phyloP scores from a whole-genome alignment of 1,139 yeast genomes.

The Blastobotrys malaysiensis region DNA sequence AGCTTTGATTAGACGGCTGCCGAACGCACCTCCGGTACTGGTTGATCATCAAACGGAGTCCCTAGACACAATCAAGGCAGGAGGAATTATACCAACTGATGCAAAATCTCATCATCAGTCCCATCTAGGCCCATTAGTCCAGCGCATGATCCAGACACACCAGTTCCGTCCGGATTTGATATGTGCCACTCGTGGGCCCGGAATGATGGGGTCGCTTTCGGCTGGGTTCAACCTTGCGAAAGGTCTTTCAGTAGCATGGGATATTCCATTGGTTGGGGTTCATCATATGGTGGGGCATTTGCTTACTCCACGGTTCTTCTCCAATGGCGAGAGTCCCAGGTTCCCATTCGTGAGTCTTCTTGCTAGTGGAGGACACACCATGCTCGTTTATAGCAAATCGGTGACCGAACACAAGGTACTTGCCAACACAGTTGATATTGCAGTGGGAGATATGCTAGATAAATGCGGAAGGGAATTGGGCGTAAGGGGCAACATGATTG shows the following conservation, averaged over 20 bases:
- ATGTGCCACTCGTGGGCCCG: slow-evolving; percentile 95
- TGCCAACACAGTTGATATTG: slow-evolving; percentile 76
- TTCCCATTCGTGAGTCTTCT: slow-evolving; percentile 79
- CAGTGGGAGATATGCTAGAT: slow-evolving; percentile 90
- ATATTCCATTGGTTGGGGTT: slow-evolving; percentile 75
- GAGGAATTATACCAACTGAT: slow-evolving; percentile 85
- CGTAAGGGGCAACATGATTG: slow-evolving; percentile 74
- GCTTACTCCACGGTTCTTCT: slow-evolving; percentile 52
- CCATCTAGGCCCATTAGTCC: slow-evolving; percentile 45
- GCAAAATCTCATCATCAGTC: slow-evolving; percentile 78
- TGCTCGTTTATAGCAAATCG: slow-evolving; percentile 65
- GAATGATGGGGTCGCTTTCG: slow-evolving; percentile 85
- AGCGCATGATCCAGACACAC: slow-evolving; percentile 33
- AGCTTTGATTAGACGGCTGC: slow-evolving; percentile 51
- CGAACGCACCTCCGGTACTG: slow-evolving; percentile 42
- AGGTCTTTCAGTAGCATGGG: slow-evolving; percentile 76
- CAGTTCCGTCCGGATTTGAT: slow-evolving; percentile 60
- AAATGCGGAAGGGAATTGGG: slow-evolving; percentile 89
- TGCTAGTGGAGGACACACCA: slow-evolving; percentile 94
- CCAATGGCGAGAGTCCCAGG: slow-evolving; percentile 43
- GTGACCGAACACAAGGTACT: slow-evolving; percentile 64
- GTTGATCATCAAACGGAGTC: slow-evolving; percentile 62
- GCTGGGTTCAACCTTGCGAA: slow-evolving; percentile 82
- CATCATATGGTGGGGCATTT: slow-evolving; percentile 97
- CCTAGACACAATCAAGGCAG: slow-evolving; percentile 56